Evolutionary conservation across 495 filamentous ascomycete species (phyloP).

Genomic region (Rhypophila decipiens): DNA sequence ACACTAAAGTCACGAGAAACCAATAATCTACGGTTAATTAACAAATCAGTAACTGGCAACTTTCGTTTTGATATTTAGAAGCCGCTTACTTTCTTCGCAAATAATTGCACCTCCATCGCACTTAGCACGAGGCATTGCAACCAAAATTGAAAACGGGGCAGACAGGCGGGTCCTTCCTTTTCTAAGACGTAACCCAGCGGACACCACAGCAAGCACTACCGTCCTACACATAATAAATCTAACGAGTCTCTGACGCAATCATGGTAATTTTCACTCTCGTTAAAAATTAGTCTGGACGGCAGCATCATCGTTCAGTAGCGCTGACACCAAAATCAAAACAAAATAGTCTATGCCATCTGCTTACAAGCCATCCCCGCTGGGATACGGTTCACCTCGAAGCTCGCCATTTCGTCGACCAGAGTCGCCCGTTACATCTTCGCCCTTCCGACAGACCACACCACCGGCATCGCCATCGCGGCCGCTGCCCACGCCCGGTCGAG

Average conservation of each 20-base stretch:
- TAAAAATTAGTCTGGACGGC: background rate
- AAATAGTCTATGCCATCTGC: slow-evolving; percentile 42
- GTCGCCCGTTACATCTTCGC: slow-evolving; percentile 43
- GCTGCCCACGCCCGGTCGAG: too few relatives aligned
- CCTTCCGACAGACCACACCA: slow-evolving; percentile 43
- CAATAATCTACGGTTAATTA: too few relatives aligned
- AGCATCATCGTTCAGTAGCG: background rate
- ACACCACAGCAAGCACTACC: background rate
- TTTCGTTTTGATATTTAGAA: too few relatives aligned
- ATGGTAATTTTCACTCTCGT: too few relatives aligned
- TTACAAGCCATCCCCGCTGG: slow-evolving; percentile 55
- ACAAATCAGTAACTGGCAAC: too few relatives aligned
- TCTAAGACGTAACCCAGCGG: background rate
- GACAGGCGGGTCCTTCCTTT: background rate
- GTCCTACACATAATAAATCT: background rate
- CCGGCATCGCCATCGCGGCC: slow-evolving; percentile 39
- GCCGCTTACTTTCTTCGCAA: too few relatives aligned
- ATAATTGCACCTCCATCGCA: too few relatives aligned
- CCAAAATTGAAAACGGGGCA: background rate
- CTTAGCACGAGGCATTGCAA: too few relatives aligned
- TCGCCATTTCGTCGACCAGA: slow-evolving; percentile 71
- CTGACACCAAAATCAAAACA: slow-evolving; percentile 1
- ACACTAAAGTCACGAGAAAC: too few relatives aligned
- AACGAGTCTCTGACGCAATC: background rate
- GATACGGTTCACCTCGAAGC: slow-evolving; percentile 51